These are phyloP conservation scores for Nitzschia sp. DNA, from an alignment of 108 stramenopile species.

Conservation along the genomic window DNA sequence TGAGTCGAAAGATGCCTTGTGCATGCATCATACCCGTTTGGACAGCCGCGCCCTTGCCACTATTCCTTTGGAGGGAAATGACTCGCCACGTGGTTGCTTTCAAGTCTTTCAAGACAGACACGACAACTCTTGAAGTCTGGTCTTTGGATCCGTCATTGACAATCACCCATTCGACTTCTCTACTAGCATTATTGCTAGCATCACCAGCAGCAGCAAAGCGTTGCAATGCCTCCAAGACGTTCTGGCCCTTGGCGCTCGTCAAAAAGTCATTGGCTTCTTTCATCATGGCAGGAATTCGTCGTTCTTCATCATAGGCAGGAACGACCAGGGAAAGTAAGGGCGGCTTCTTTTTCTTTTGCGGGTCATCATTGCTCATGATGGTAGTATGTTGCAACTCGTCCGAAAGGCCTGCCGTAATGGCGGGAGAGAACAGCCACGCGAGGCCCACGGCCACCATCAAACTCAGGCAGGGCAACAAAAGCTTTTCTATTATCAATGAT, in stretches of 20 bases:
- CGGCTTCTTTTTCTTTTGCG: slow-evolving; percentile 1
- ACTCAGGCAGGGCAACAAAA: too few species aligned
- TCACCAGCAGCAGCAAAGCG: slow-evolving; percentile 7
- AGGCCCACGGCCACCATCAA: too few species aligned
- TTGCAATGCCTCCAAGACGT: slow-evolving; percentile 15
- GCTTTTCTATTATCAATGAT: too few species aligned
- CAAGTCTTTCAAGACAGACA: background rate
- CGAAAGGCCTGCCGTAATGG: slow-evolving; percentile 12
- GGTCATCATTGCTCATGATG: background rate
- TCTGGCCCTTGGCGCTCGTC: slow-evolving; percentile 13
- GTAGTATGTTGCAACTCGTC: slow-evolving; percentile 1
- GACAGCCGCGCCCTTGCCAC: slow-evolving; percentile 66
- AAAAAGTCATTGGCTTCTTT: slow-evolving; percentile 73
- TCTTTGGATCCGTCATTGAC: slow-evolving; percentile 87
- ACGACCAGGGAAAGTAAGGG: slow-evolving; percentile 79
- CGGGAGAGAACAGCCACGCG: slow-evolving; percentile 27
- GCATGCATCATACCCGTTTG: slow-evolving; percentile 71
- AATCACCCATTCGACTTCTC: slow-evolving; percentile 79
- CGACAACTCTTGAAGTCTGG: slow-evolving; percentile 52
- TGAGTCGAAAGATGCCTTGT: slow-evolving; percentile 58
- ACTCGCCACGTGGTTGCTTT: slow-evolving; percentile 10
- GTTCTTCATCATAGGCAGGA: slow-evolving; percentile 96
- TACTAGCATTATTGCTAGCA: too few species aligned
- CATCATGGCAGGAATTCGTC: slow-evolving; percentile 87
- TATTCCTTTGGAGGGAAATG: slow-evolving; percentile 24